A percentile compares a stretch with the other conserved stretches of the same genome.
phyloP scores from a whole-genome alignment of 2,329 filamentous ascomycete genomes.

The Penicillium sp. region DNA sequence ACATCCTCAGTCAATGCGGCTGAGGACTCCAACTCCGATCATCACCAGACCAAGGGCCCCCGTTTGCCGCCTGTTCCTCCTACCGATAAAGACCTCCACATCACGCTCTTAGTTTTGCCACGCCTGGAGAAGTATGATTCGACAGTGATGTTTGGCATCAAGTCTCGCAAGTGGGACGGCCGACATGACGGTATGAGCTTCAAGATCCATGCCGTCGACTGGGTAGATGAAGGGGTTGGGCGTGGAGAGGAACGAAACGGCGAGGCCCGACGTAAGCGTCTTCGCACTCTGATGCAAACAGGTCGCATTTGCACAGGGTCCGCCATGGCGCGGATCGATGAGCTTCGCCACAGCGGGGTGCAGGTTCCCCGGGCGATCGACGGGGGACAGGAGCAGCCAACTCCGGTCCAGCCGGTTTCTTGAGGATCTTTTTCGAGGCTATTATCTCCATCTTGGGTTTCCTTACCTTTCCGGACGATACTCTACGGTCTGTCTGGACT shows the following conservation, averaged over 20 bases:
- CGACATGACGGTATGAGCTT: conserved; percentile 85
- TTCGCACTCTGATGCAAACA: conserved; percentile 42
- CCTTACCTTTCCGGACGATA: too few relatives aligned
- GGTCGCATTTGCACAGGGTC: conserved; percentile 41
- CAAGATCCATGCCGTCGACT: conserved; percentile 73
- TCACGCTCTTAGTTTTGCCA: conserved; percentile 79
- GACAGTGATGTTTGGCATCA: conserved; percentile 71
- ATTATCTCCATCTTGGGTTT: too few relatives aligned
- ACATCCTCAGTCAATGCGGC: conserved; percentile 33
- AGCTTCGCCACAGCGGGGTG: conserved; percentile 30
- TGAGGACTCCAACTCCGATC: conserved; percentile 8
- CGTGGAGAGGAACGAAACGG: conserved; percentile 44
- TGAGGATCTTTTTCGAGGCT: neutral
- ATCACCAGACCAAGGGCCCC: conserved; percentile 25
- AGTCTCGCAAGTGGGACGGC: conserved; percentile 70
- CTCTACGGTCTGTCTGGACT: neutral
- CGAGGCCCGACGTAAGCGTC: conserved; percentile 46
- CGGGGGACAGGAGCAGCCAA: conserved; percentile 20
- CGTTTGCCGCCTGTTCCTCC: conserved; percentile 48
- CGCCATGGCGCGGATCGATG: conserved; percentile 31
- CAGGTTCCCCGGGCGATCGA: conserved; percentile 29
- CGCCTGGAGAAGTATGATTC: conserved; percentile 68
- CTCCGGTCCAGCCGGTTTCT: conserved; percentile 28
- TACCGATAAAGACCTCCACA: conserved; percentile 70
- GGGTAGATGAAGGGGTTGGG: conserved; percentile 66